Conservation (phyloP, 2,329 filamentous ascomycete genomes). For the Ophiocordyceps sinensis region DNA sequence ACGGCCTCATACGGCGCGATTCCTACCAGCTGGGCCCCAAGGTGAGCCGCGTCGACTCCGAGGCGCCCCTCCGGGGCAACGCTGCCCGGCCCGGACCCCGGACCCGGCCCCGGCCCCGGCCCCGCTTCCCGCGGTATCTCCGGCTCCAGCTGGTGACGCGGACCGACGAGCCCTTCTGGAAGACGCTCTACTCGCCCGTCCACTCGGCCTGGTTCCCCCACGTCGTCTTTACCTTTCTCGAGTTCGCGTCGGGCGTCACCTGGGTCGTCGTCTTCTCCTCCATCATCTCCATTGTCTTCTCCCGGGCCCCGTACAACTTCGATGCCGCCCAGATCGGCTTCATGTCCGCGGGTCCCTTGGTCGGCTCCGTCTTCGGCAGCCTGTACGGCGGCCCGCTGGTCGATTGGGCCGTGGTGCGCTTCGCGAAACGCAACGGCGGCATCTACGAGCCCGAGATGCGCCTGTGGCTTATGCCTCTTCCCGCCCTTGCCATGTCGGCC, state of each 20-base stretch:
- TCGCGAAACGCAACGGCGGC: conserved; percentile 23
- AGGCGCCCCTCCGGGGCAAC: background rate
- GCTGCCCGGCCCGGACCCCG: too few species aligned
- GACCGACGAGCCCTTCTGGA: conserved; percentile 6
- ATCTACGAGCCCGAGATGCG: conserved; percentile 30
- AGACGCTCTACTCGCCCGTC: conserved; percentile 8
- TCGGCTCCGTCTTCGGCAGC: conserved; percentile 23
- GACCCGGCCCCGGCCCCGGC: background rate
- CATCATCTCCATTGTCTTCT: conserved; percentile 19
- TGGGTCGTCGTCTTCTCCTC: conserved; percentile 18
- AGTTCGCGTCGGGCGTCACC: conserved; percentile 21
- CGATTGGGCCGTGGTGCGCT: conserved; percentile 21
- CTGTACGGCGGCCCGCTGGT: conserved; percentile 23
- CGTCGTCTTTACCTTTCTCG: conserved; percentile 22
- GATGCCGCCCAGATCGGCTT: conserved; percentile 11
- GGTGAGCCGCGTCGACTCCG: background rate
- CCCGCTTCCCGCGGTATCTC: background rate
- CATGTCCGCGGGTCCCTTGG: conserved; percentile 15
- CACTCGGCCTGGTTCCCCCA: conserved; percentile 17
- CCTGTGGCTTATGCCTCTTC: conserved; percentile 15
- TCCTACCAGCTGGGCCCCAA: background rate
- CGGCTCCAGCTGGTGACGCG: conserved; percentile 6
- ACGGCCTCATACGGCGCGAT: background rate
- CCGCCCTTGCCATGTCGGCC: conserved; percentile 17
- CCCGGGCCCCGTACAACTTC: conserved; percentile 17